Conservation (phyloP, 2,329 filamentous ascomycete species). For the Fusarium nurragi region DNA sequence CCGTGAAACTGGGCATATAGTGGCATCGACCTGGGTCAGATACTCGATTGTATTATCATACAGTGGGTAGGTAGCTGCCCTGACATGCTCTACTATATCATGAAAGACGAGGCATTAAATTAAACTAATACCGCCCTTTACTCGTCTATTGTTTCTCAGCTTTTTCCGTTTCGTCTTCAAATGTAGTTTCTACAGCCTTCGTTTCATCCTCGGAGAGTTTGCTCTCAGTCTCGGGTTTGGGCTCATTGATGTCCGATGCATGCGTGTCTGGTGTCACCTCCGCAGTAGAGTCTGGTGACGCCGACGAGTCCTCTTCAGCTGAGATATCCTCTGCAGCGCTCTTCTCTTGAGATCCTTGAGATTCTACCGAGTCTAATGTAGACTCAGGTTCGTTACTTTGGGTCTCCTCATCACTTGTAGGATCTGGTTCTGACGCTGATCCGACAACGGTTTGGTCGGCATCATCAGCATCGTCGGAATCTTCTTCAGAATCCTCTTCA, state of each 20-base stretch:
- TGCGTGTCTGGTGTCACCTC: conserved; percentile 2
- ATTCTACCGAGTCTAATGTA: conserved; percentile 12
- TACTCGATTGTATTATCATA: conserved; percentile 24
- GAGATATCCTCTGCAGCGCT: conserved; percentile 25
- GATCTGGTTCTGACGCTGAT: conserved; percentile 32
- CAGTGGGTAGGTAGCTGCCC: not conserved
- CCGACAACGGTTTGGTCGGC: conserved; percentile 43
- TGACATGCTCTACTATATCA: conserved; percentile 3
- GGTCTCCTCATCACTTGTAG: conserved; percentile 12
- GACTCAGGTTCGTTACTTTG: conserved; percentile 6
- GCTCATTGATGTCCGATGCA: not conserved
- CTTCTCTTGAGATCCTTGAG: conserved; percentile 35
- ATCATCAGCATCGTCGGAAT: conserved; percentile 25
- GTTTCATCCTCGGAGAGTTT: conserved; percentile 16
- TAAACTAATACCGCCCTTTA: conserved; percentile 6
- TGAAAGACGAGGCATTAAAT: conserved; percentile 3
- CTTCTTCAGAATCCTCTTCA: conserved; percentile 19
- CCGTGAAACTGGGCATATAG: not conserved
- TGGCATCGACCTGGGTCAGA: not conserved
- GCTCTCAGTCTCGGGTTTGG: conserved; percentile 7
- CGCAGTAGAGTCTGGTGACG: conserved; percentile 4
- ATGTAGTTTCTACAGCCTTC: not conserved
- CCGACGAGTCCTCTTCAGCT: not conserved
- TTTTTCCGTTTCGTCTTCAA: conserved; percentile 15
- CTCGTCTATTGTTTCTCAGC: conserved; percentile 26